Conservation (phyloP, 202 grass and related monocot genomes). For the Zoysia matrella region DNA sequence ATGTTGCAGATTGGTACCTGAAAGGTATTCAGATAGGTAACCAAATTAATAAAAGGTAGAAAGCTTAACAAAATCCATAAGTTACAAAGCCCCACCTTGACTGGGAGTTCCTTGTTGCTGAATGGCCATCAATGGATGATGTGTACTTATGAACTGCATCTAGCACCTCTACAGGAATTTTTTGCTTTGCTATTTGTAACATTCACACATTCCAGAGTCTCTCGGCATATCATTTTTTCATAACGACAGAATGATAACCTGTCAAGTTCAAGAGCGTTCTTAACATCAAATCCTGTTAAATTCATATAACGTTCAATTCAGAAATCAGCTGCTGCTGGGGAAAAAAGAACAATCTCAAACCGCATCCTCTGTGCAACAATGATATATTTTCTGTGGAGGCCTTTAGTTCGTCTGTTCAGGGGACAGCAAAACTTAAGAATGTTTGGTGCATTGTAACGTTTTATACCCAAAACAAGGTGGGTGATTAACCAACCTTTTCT, state of each 20-base stretch:
- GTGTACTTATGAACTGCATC: conserved; percentile 56
- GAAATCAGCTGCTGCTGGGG: too few species aligned
- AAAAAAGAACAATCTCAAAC: too few species aligned
- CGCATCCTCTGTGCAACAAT: too few species aligned
- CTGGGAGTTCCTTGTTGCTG: conserved; percentile 56
- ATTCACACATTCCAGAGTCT: conserved; percentile 82
- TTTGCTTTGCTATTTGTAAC: conserved; percentile 64
- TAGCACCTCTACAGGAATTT: conserved; percentile 44
- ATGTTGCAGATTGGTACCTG: conserved; percentile 83
- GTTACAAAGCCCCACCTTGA: conserved; percentile 54
- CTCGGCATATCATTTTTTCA: conserved; percentile 47
- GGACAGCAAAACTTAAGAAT: neutral
- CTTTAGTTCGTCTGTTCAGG: conserved; percentile 14
- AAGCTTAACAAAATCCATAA: conserved; percentile 8
- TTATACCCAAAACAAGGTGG: neutral
- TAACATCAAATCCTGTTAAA: conserved; percentile 60
- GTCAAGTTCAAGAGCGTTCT: conserved; percentile 62
- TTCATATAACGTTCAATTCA: neutral
- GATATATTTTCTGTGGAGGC: too few species aligned
- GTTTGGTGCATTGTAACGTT: neutral
- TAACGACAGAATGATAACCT: conserved; percentile 14
- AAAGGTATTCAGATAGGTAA: conserved; percentile 24
- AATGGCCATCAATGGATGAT: conserved; percentile 45
- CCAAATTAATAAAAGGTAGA: conserved; percentile 20
- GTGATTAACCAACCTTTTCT: neutral